Base-by-base conservation (phyloP, 352 stramenopile species). In the Halophytophthora batemanensis region DNA sequence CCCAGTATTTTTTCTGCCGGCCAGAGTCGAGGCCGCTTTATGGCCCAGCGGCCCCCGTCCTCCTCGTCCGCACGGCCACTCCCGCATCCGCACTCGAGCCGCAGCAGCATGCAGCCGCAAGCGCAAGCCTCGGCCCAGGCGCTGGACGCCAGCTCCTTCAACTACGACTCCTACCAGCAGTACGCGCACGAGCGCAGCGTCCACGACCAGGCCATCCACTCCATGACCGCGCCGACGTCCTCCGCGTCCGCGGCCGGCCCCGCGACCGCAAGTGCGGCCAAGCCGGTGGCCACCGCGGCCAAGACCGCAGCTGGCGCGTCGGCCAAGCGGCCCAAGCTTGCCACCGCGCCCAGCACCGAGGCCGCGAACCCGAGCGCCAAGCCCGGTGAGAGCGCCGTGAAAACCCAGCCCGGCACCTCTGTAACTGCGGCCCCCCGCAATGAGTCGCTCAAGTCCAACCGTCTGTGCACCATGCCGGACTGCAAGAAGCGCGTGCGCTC, bases 401-500 rank as follows among this genome's bases (percentile, higher is more conserved):
- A 1, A 64, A 73, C 45, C 46, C 37, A 8, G 25, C 22, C 1
- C 44, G 18, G 12, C 48, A 21, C 5, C 46, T 19, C 8, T 34
- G 15, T 13, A 37, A 28, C n/a, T n/a, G 37, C 55, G 11, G 49
- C 61, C 7, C 47, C 45, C 11, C 77, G 75, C 34, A 74, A 75
- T 15, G 80, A 90, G 29, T 61, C 73, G 40, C 75, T 90, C 56
- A 90, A 90, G 74, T 84, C 77, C 23, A 86, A 86, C 50, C 80
- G 82, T 6, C 68, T 90, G 13, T 94, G 83, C 60, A 92, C 77
- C 28, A 87, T 90, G 66, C 81, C 83, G 0, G 75, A 77, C 43
- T 93, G 84, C 65, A 87, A 87, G 50, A 94, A 93, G 66, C 78
- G 79, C 37, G 79, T 91, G 53, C 81, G 82, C 22, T 92, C 81